These are phyloP conservation scores for Aspergillus fijiensis DNA, from an alignment of 2,329 filamentous ascomycete genomes.

Conservation along the genomic window DNA sequence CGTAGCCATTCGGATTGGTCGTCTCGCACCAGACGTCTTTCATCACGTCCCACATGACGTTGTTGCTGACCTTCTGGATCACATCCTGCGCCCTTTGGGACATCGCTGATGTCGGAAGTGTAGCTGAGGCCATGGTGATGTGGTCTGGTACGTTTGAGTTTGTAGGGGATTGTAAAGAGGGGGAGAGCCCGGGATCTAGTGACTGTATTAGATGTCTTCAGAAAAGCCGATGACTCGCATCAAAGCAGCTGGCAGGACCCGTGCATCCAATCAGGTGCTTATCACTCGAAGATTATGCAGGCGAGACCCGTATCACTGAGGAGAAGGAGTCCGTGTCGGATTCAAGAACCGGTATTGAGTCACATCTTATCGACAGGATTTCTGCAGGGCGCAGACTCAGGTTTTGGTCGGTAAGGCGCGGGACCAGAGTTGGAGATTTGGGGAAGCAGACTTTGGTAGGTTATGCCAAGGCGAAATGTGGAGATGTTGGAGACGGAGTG, in stretches of 20 bases:
- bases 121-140: neutral
- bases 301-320: too few relatives aligned
- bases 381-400: neutral
- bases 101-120: neutral
- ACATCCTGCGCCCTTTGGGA: conserved; percentile 20
- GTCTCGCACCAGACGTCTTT: conserved; percentile 47
- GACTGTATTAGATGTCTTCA: neutral
- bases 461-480: neutral
- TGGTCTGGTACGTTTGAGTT: neutral
- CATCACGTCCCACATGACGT: conserved; percentile 47
- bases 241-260: neutral
- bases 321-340: too few relatives aligned
- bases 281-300: neutral
- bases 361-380: neutral
- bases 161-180: too few relatives aligned
- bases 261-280: neutral
- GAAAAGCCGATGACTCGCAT: neutral
- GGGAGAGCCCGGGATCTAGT: neutral
- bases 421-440: neutral
- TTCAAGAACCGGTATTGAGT: neutral
- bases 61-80: conserved; percentile 11
- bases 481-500: neutral
- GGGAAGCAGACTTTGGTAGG: neutral
- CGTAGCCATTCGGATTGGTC: conserved; percentile 41
- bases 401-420: neutral